phyloP scores from a whole-genome alignment of 768 basidiomycete species.

The Boletellus ananiceps region DNA sequence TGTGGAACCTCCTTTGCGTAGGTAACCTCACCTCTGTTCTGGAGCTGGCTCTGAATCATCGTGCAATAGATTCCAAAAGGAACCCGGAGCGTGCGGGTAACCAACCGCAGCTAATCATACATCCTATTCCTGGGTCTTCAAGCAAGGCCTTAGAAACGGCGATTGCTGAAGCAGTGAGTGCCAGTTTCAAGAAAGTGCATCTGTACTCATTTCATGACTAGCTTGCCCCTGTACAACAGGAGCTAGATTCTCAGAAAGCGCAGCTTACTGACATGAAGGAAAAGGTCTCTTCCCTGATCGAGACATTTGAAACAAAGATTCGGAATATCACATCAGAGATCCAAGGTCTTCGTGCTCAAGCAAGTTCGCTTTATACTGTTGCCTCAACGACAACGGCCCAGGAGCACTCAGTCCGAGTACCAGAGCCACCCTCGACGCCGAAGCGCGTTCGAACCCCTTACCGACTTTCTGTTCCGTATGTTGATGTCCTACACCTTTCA shows the following conservation, averaged over 20 bases:
- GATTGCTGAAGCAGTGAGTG: conserved; percentile 31
- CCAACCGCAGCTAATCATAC: conserved; percentile 5
- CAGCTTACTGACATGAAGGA: conserved; percentile 38
- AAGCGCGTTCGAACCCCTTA: conserved; percentile 33
- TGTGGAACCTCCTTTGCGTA: conserved; percentile 8
- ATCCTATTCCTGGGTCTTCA: conserved; percentile 2
- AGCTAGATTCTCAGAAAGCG: conserved; percentile 43
- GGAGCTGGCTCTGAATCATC: not conserved
- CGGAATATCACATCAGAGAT: conserved; percentile 34
- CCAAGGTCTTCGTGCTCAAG: conserved; percentile 25
- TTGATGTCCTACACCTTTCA: not conserved
- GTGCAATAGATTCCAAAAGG: conserved; percentile 6
- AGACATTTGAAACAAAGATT: conserved; percentile 36
- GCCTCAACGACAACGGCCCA: conserved; percentile 6
- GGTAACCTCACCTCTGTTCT: conserved; percentile 3
- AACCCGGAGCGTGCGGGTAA: not conserved
- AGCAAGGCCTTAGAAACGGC: conserved; percentile 13
- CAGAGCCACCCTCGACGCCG: conserved; percentile 31
- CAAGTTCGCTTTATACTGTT: conserved; percentile 9
- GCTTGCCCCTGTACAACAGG: conserved; percentile 51
- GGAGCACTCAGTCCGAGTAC: conserved; percentile 21
- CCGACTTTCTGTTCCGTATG: conserved; percentile 23
- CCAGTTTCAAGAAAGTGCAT: not conserved
- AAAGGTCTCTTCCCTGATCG: conserved; percentile 27
- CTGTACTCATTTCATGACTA: conserved; percentile 20